These are phyloP conservation scores for Leptodontidium sp. DNA, from an alignment of 2,329 filamentous ascomycete species.

Conservation along the genomic window DNA sequence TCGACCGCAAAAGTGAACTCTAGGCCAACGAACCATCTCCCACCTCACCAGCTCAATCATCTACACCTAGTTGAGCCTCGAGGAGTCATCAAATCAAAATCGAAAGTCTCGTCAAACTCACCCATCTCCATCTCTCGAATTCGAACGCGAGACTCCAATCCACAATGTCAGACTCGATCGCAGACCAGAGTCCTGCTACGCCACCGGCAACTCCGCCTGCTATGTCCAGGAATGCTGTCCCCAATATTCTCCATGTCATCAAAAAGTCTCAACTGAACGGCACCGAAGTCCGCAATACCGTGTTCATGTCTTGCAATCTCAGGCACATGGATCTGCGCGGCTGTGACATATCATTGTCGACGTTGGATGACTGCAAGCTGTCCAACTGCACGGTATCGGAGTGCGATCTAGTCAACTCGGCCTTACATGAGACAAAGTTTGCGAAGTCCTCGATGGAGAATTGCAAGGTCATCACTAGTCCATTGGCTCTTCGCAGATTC, in stretches of 20 bases:
- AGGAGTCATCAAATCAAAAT: no score
- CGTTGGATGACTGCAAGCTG: not conserved
- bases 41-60: no score
- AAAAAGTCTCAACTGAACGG: not conserved
- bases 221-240: not conserved
- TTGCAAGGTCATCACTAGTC: not conserved
- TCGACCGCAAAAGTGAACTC: no score
- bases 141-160: no score
- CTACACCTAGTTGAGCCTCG: no score
- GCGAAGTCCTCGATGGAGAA: not conserved
- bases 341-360: not conserved
- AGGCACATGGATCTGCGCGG: not conserved
- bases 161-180: no score
- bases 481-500: not conserved
- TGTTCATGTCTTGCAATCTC: not conserved
- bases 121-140: no score
- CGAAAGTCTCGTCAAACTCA: no score
- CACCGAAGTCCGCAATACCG: not conserved
- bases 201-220: no score
- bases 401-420: not conserved
- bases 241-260: not conserved
- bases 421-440: not conserved
- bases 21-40: no score
- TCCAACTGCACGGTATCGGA: not conserved
- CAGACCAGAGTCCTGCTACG: no score